A percentile compares a stretch with the other conserved stretches of the same genome.
Evolutionary conservation across 148 eudicot species (phyloP).

Genomic region (Limonium bicolor): DNA sequence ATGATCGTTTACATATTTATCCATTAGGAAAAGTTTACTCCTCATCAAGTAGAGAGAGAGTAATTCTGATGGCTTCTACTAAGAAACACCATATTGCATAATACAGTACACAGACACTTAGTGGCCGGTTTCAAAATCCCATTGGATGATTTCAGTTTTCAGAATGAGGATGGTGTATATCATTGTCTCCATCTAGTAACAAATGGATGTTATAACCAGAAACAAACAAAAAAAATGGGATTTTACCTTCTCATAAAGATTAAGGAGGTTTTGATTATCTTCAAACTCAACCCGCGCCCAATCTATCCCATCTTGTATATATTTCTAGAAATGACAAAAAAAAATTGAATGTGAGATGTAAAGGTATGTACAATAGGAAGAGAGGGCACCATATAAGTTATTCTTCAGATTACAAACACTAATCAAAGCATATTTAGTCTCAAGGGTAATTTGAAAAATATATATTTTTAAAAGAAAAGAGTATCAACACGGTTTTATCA

Average conservation of each 20-base stretch:
- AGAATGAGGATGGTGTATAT: background rate
- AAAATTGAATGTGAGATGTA: background rate
- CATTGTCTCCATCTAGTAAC: no score
- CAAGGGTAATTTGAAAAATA: background rate
- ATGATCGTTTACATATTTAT: no score
- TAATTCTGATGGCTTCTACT: conserved; percentile 88
- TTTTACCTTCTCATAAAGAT: conserved; percentile 83
- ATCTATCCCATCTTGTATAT: conserved; percentile 92
- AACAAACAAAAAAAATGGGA: no score
- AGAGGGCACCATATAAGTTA: background rate
- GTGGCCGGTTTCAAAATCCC: background rate
- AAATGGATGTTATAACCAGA: no score
- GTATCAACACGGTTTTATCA: no score
- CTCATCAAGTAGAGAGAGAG: conserved; percentile 78
- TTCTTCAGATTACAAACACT: background rate
- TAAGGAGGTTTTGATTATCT: conserved; percentile 85
- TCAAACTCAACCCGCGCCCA: conserved; percentile 93
- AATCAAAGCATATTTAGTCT: background rate
- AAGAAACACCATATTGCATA: no score
- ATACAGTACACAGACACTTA: background rate
- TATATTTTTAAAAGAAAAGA: no score
- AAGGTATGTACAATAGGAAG: background rate
- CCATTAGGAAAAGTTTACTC: conserved; percentile 97
- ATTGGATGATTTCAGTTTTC: background rate
- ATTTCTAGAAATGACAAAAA: conserved; percentile 45